These are phyloP conservation scores for Suillus hirtellus DNA, from an alignment of 768 basidiomycete species.

Conservation along the genomic window DNA sequence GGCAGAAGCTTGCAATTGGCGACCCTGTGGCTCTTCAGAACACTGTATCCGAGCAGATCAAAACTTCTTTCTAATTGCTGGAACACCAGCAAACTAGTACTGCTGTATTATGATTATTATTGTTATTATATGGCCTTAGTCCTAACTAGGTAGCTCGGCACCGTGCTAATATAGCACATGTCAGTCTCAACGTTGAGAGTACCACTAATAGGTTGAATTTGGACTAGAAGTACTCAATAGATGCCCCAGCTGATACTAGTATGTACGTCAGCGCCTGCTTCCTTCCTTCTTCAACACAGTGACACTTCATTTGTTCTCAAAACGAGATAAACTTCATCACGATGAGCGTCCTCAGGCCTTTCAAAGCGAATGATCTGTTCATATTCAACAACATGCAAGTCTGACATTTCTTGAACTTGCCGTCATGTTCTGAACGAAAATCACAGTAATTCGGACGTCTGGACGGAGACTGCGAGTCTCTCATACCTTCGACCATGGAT, in stretches of 20 bases:
- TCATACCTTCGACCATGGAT: slow-evolving; percentile 8
- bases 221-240: background rate
- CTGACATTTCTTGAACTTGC: background rate
- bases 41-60: too few species aligned
- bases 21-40: too few species aligned
- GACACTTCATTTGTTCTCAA: background rate
- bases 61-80: background rate
- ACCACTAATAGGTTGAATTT: too few species aligned
- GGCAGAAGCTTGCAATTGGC: background rate
- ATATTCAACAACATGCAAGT: slow-evolving; percentile 89
- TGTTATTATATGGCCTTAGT: background rate
- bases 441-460: slow-evolving; percentile 82
- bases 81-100: background rate
- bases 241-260: background rate
- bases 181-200: too few species aligned
- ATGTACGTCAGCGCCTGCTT: background rate
- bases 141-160: background rate
- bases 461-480: slow-evolving; percentile 91
- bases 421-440: background rate
- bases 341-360: slow-evolving; percentile 90
- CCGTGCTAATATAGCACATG: background rate
- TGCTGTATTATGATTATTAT: too few species aligned
- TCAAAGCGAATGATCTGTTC: slow-evolving; percentile 88
- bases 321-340: slow-evolving; percentile 15
- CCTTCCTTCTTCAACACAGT: background rate